phyloP scores from a whole-genome alignment of 1,284 basidiomycete species.

The Chalciporus sp. region DNA sequence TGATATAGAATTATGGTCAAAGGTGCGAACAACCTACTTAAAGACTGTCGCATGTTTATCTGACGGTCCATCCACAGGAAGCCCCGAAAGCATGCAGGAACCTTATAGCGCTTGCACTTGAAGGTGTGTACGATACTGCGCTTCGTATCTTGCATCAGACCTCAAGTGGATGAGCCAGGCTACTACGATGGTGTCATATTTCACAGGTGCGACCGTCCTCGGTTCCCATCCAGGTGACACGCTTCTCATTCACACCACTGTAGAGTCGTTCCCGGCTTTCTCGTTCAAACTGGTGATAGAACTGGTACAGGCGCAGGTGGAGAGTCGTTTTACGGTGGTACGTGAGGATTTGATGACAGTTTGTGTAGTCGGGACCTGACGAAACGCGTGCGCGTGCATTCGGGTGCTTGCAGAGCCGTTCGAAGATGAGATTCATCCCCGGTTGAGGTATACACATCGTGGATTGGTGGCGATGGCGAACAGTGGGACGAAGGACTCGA shows the following conservation, averaged over 20 bases:
- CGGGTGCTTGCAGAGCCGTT: constrained; percentile 68
- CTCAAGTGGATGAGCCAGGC: constrained; percentile 48
- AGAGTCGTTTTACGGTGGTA: constrained; percentile 89
- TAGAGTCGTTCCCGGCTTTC: constrained; percentile 83
- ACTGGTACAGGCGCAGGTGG: constrained; percentile 92
- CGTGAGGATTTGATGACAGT: constrained; percentile 16
- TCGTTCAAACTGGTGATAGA: constrained; percentile 94
- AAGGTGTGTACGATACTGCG: constrained; percentile 60
- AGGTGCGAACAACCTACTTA: constrained; percentile 47
- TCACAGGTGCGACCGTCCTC: constrained; percentile 63
- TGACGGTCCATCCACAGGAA: constrained; percentile 56
- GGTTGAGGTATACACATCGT: constrained; percentile 81
- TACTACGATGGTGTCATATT: constrained; percentile 97
- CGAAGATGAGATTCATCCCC: constrained; percentile 91
- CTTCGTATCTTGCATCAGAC: constrained; percentile 10
- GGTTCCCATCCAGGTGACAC: background rate
- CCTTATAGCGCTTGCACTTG: constrained; percentile 87
- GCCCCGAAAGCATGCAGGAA: constrained; percentile 93
- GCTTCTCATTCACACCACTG: background rate
- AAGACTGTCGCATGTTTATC: background rate
- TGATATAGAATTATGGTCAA: constrained; percentile 94
- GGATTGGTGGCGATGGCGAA: constrained; percentile 96
- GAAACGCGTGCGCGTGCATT: background rate
- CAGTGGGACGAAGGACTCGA: constrained; percentile 80
- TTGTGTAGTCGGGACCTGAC: background rate